These are phyloP conservation scores for Metschnikowia santaceciliae DNA, from an alignment of 805 yeast genomes.

Conservation along the genomic window DNA sequence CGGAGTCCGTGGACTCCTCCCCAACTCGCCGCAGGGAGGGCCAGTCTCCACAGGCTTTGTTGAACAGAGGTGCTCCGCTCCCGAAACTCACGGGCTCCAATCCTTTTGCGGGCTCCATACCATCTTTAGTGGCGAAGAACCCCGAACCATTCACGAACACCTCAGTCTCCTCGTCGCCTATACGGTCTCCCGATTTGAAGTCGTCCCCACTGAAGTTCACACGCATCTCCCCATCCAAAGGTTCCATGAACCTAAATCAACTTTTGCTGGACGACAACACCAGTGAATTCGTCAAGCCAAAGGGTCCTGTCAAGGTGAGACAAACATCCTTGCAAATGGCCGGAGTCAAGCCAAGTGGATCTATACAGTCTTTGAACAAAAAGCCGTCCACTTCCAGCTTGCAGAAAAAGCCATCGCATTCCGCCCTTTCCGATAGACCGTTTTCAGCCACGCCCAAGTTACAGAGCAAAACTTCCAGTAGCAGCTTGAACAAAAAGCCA, in stretches of 20 bases:
- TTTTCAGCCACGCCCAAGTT: conserved; percentile 14
- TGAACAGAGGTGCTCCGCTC: conserved; percentile 1
- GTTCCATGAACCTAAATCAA: conserved; percentile 34
- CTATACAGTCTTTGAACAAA: conserved; percentile 1
- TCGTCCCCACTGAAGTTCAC: conserved; percentile 14
- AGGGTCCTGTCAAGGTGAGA: conserved; percentile 22
- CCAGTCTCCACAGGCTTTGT: not conserved
- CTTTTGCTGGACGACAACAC: conserved; percentile 22
- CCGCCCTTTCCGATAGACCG: conserved; percentile 7
- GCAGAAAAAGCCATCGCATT: conserved; percentile 10
- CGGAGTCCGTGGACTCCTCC: conserved; percentile 12
- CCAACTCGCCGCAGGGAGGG: conserved; percentile 11
- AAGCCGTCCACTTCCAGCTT: not conserved
- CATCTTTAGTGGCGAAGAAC: conserved; percentile 1
- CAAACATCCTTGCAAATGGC: conserved; percentile 34
- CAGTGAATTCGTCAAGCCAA: conserved; percentile 23
- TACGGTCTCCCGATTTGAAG: not conserved
- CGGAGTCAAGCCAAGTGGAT: conserved; percentile 21
- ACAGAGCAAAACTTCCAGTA: conserved; percentile 15
- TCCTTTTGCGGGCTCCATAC: conserved; percentile 6
- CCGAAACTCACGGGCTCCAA: conserved; percentile 4
- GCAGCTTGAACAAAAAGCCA: conserved; percentile 14
- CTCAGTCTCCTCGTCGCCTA: not conserved
- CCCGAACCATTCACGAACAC: not conserved
- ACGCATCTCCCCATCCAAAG: conserved; percentile 39